Evolutionary conservation across 768 basidiomycete species (phyloP).

Genomic region (Harrya chromipes): DNA sequence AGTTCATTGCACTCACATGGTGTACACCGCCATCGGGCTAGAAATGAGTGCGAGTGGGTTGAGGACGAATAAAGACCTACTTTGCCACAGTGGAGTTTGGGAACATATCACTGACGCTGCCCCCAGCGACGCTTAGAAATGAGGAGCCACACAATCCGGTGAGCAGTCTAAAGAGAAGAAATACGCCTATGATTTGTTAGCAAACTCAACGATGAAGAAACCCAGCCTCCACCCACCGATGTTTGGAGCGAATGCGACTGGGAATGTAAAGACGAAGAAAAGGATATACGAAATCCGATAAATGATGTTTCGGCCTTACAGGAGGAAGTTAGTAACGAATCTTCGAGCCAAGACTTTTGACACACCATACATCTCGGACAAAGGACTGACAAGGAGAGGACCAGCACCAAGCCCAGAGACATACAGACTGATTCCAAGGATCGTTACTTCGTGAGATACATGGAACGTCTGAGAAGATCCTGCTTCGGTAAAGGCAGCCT

Average conservation of each 20-base stretch:
- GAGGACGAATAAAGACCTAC: slow-evolving; percentile 35
- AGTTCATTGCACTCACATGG: slow-evolving; percentile 28
- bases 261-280: slow-evolving; percentile 64
- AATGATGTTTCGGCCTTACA: slow-evolving; percentile 56
- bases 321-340: background rate
- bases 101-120: slow-evolving; percentile 58
- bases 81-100: slow-evolving; percentile 52
- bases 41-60: slow-evolving; percentile 5
- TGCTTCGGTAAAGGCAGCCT: slow-evolving; percentile 64
- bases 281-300: slow-evolving; percentile 59
- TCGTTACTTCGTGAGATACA: slow-evolving; percentile 50
- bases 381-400: slow-evolving; percentile 38
- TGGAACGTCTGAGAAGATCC: slow-evolving; percentile 52
- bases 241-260: slow-evolving; percentile 71
- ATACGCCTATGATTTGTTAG: slow-evolving; percentile 41
- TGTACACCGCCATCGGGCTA: slow-evolving; percentile 58
- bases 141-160: slow-evolving; percentile 54
- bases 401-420: slow-evolving; percentile 37
- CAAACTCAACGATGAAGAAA: background rate
- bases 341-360: background rate
- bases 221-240: slow-evolving; percentile 37
- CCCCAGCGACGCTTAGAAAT: slow-evolving; percentile 62
- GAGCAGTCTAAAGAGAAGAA: slow-evolving; percentile 59
- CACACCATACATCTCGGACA: slow-evolving; percentile 38
- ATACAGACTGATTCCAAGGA: slow-evolving; percentile 47